phyloP scores from a whole-genome alignment of 2,329 filamentous ascomycete genomes.

The Plectosphaerella cucumerina region DNA sequence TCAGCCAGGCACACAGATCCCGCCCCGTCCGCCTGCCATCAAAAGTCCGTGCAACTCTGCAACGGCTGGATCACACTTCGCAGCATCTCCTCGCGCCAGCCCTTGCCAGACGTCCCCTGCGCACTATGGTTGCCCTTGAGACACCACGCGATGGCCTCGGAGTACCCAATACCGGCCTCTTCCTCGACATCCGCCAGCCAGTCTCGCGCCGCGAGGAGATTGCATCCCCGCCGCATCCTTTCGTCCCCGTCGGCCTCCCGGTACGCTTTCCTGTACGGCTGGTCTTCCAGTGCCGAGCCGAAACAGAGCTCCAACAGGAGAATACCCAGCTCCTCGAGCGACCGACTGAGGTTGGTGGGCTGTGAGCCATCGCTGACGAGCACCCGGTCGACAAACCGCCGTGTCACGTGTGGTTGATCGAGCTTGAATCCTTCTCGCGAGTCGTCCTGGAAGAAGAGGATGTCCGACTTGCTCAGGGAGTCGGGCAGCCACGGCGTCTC shows the following conservation, averaged over 20 bases:
- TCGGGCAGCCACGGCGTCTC: constrained; percentile 17
- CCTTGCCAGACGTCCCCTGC: neutral
- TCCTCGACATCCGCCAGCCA: constrained; percentile 3
- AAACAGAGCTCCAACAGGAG: constrained; percentile 5
- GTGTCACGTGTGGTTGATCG: constrained; percentile 13
- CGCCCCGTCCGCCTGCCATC: too few relatives aligned
- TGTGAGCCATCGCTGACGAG: too few relatives aligned
- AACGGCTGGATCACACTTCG: constrained; percentile 12
- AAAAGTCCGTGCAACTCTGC: constrained; percentile 5
- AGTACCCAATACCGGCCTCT: constrained; percentile 4
- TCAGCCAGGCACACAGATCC: too few relatives aligned
- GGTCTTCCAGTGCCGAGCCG: neutral
- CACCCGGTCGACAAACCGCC: neutral
- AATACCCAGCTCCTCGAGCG: constrained; percentile 1
- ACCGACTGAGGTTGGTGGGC: neutral
- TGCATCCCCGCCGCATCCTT: neutral
- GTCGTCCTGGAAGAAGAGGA: constrained; percentile 6
- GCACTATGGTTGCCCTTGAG: neutral
- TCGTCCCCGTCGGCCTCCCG: constrained; percentile 18
- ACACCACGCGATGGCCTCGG: constrained; percentile 6
- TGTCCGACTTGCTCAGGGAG: constrained; percentile 11
- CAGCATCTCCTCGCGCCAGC: constrained; percentile 15
- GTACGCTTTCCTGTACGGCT: constrained; percentile 35
- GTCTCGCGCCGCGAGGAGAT: constrained; percentile 6
- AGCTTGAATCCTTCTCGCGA: constrained; percentile 1